phyloP scores from a whole-genome alignment of 129 eudicot genomes.

The Artemisia tridentata region DNA sequence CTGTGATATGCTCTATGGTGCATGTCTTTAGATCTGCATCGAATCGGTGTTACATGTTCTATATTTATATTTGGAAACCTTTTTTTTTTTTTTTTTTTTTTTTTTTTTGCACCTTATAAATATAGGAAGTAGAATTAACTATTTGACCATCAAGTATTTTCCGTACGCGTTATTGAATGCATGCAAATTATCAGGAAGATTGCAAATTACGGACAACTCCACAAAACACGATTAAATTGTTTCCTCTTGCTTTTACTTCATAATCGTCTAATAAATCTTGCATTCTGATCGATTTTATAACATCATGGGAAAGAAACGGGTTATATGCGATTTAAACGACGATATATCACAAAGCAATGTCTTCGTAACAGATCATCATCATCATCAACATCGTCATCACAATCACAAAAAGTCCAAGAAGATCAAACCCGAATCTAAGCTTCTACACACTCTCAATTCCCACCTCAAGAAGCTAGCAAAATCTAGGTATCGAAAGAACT shows the following conservation, averaged over 20 bases:
- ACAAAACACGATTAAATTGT: constrained; percentile 23
- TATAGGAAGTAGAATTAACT: constrained; percentile 26
- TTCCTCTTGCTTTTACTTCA: constrained; percentile 5
- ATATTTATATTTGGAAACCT: not conserved
- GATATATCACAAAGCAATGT: constrained; percentile 18
- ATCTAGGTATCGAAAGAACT: constrained; percentile 28
- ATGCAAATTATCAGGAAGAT: constrained; percentile 25
- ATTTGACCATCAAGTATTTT: constrained; percentile 31
- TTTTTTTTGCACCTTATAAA: not conserved
- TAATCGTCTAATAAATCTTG: constrained; percentile 4
- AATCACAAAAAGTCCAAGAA: constrained; percentile 29
- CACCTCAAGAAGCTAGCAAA: constrained; percentile 39
- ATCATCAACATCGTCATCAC: constrained; percentile 25
- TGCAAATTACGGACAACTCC: constrained; percentile 27
- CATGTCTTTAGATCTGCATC: too few relatives aligned
- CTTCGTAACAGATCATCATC: constrained; percentile 17
- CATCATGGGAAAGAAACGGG: constrained; percentile 44
- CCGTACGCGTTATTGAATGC: constrained; percentile 32
- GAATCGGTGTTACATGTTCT: too few relatives aligned
- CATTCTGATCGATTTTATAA: constrained; percentile 20
- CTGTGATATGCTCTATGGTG: too few relatives aligned
- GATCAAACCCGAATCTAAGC: constrained; percentile 33
- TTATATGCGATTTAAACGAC: constrained; percentile 28
- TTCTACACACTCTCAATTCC: constrained; percentile 42
- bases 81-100: not conserved